Conservation (phyloP, 1,284 basidiomycete genomes). For the Bjerkandera adusta region DNA sequence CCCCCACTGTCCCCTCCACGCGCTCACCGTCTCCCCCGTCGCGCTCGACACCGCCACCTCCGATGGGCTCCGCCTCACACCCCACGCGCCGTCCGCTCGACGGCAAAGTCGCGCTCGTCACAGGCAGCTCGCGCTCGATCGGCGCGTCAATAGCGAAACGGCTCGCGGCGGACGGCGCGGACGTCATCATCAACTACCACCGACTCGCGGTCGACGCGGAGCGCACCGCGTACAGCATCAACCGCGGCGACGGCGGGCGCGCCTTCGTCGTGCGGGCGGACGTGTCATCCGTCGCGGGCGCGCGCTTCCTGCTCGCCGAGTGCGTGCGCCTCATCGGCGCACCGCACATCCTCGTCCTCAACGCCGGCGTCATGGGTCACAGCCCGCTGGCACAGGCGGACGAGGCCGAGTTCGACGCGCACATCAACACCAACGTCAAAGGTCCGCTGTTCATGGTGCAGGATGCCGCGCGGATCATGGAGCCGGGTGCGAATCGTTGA, state of each 20-base stretch:
- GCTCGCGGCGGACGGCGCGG: constrained; percentile 53
- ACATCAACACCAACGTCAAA: constrained; percentile 55
- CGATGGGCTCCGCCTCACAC: background rate
- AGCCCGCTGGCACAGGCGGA: constrained; percentile 44
- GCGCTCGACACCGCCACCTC: background rate
- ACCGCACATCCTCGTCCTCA: constrained; percentile 56
- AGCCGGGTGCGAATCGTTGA: constrained; percentile 36
- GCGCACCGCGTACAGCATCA: constrained; percentile 43
- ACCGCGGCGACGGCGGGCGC: constrained; percentile 39
- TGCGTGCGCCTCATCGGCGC: constrained; percentile 46
- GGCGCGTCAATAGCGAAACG: constrained; percentile 52
- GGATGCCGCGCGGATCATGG: constrained; percentile 40
- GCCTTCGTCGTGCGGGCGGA: constrained; percentile 53
- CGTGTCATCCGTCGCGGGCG: constrained; percentile 42
- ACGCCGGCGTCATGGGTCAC: constrained; percentile 52
- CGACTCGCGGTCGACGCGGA: constrained; percentile 39
- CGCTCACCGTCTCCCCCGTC: background rate
- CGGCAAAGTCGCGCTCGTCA: constrained; percentile 52
- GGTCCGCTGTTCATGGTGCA: constrained; percentile 56
- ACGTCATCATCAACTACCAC: constrained; percentile 55
- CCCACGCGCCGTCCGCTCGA: constrained; percentile 16
- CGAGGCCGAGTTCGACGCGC: constrained; percentile 46
- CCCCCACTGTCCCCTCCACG: background rate
- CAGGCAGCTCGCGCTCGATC: constrained; percentile 58
- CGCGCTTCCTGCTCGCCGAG: constrained; percentile 42